These are phyloP conservation scores for Chlamydomonas applanata DNA, from an alignment of 139 green algal species.

Conservation along the genomic window DNA sequence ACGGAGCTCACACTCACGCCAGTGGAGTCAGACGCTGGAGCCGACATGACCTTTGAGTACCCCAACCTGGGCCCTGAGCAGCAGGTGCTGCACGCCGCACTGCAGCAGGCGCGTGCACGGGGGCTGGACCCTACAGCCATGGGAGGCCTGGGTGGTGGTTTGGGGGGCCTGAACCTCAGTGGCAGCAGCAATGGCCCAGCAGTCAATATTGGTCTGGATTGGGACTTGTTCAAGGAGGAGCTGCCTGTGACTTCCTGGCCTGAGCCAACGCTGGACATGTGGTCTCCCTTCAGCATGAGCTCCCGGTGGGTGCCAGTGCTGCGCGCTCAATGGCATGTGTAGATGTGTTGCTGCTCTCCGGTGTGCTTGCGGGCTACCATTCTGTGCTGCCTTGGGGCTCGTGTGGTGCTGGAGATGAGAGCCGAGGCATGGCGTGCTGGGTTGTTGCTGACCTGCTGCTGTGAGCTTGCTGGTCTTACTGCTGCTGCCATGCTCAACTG, in stretches of 20 bases:
- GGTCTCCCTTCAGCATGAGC: slow-evolving; percentile 33
- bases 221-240: slow-evolving; percentile 13
- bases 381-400: too few species aligned
- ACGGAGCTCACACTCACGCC: slow-evolving; percentile 30
- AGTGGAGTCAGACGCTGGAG: slow-evolving; percentile 30
- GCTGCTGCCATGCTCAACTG: too few species aligned
- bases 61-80: not conserved
- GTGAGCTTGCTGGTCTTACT: too few species aligned
- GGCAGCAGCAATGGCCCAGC: not conserved
- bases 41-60: slow-evolving; percentile 35
- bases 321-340: not conserved
- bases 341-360: too few species aligned
- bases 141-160: too few species aligned
- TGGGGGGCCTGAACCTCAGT: not conserved
- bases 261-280: not conserved
- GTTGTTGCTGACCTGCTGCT: too few species aligned
- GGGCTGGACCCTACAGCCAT: too few species aligned
- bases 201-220: not conserved
- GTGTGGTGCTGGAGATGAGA: too few species aligned
- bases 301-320: too few species aligned
- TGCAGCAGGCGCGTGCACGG: not conserved
- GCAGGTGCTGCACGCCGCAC: not conserved
- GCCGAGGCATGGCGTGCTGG: too few species aligned
- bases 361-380: too few species aligned
- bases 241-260: slow-evolving; percentile 17